Evolutionary conservation across 1,284 basidiomycete genomes (phyloP).

Genomic region (Coniferiporia weirii): DNA sequence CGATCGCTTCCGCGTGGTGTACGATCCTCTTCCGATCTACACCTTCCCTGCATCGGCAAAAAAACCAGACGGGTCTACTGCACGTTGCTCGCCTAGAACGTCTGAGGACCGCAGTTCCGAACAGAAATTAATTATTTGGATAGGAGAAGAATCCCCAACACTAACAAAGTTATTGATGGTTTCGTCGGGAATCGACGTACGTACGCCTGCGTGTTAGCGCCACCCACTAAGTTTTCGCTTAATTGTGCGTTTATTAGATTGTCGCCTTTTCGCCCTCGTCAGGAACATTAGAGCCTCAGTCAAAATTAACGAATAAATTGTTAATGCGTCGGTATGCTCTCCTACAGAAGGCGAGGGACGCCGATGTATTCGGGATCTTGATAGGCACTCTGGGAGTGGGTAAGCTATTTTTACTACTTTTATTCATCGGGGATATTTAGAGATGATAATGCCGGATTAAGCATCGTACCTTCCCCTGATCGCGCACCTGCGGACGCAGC

Average conservation of each 20-base stretch:
- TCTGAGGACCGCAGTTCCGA: constrained; percentile 11
- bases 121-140: constrained; percentile 57
- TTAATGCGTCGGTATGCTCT: constrained; percentile 90
- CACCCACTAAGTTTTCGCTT: constrained; percentile 16
- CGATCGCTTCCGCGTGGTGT: constrained; percentile 19
- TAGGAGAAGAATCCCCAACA: constrained; percentile 79
- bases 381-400: constrained; percentile 92
- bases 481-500: constrained; percentile 62
- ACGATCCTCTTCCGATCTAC: constrained; percentile 15
- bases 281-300: constrained; percentile 47
- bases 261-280: constrained; percentile 72
- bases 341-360: constrained; percentile 86
- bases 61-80: neutral
- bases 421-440: constrained; percentile 18
- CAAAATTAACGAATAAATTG: constrained; percentile 68
- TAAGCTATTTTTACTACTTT: constrained; percentile 31
- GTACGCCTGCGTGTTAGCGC: constrained; percentile 23
- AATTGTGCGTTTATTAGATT: constrained; percentile 40
- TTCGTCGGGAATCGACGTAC: constrained; percentile 34
- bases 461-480: constrained; percentile 83
- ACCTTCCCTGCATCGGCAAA: constrained; percentile 8
- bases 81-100: neutral
- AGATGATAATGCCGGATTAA: constrained; percentile 25
- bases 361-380: constrained; percentile 93
- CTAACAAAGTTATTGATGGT: constrained; percentile 86